These are phyloP conservation scores for Microdochium bolleyi DNA, from an alignment of 2,329 filamentous ascomycete genomes.

Conservation along the genomic window DNA sequence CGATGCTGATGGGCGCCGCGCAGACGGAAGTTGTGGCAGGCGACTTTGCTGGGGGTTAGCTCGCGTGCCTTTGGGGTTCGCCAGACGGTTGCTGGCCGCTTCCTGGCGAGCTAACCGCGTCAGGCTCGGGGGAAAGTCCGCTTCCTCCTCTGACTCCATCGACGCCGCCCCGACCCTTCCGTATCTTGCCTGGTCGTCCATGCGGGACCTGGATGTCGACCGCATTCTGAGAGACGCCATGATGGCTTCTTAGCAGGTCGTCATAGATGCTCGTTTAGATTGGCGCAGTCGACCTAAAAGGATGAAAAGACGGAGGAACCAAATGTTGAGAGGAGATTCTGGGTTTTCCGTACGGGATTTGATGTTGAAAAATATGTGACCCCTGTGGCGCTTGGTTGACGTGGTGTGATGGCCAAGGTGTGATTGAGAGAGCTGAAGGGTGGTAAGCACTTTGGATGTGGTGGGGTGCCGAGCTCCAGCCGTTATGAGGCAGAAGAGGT, in stretches of 20 bases:
- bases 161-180: neutral
- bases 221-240: neutral
- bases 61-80: constrained; percentile 2
- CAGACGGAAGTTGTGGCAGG: neutral
- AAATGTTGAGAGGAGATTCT: no score
- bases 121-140: neutral
- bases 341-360: no score
- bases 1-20: neutral
- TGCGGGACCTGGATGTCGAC: neutral
- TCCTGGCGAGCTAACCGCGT: neutral
- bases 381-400: no score
- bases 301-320: no score
- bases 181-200: neutral
- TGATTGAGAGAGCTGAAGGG: neutral
- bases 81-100: constrained; percentile 14
- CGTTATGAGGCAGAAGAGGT: no score
- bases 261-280: neutral
- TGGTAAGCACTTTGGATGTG: neutral
- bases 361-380: no score
- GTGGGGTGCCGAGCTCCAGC: neutral
- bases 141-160: neutral
- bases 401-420: neutral
- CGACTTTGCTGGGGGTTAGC: neutral
- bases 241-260: neutral
- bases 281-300: no score